phyloP scores from a whole-genome alignment of 257 asterid genomes.

The Capsicum baccatum region DNA sequence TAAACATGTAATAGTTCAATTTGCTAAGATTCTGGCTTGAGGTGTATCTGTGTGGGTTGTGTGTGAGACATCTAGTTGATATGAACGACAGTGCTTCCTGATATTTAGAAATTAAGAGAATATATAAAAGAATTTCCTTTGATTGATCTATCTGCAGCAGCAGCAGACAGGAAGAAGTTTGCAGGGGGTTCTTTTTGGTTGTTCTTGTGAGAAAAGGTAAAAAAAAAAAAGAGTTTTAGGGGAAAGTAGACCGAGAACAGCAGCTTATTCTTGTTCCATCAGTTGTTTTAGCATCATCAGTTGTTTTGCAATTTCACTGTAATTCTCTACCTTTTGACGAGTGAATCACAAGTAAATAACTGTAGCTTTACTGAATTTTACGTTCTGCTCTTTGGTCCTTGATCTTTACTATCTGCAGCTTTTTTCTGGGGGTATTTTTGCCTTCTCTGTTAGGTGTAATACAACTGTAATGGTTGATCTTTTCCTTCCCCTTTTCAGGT shows the following conservation, averaged over 20 bases:
- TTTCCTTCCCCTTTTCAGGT: constrained; percentile 49
- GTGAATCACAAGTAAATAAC: background rate
- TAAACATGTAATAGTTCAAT: background rate
- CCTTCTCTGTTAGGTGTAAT: constrained; percentile 22
- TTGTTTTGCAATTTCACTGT: background rate
- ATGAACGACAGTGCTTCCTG: background rate
- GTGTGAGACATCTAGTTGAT: constrained; percentile 11
- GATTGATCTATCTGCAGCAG: background rate
- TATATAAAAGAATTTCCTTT: background rate
- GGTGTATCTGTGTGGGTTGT: background rate
- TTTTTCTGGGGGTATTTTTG: background rate
- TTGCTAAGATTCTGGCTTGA: constrained; percentile 20
- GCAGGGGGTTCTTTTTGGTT: background rate
- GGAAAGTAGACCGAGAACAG: background rate
- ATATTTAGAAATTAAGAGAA: background rate
- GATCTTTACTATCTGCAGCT: background rate
- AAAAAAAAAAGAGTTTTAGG: background rate
- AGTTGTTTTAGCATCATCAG: background rate
- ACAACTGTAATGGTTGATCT: constrained; percentile 19
- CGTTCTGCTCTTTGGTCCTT: background rate
- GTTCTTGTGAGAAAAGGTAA: background rate
- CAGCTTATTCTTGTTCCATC: background rate
- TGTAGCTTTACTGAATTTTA: background rate
- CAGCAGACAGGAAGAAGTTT: background rate
- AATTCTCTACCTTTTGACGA: background rate